A percentile compares a stretch with the other conserved stretches of the same genome.
phyloP scores from a whole-genome alignment of 2,329 filamentous ascomycete genomes.

The Xylariaceae sp. region DNA sequence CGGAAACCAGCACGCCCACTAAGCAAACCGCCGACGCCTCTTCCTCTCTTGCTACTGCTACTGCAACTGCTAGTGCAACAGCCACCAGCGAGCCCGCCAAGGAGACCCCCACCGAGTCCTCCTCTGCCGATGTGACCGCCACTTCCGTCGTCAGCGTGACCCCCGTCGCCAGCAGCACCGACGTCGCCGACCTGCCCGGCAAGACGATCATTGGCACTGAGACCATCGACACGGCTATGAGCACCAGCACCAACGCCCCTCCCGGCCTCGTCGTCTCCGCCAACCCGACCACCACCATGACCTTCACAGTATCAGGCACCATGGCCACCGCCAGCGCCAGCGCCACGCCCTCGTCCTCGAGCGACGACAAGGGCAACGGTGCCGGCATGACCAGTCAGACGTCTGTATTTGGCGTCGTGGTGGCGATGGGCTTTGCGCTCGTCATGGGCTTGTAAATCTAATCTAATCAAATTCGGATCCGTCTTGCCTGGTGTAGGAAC shows the following conservation, averaged over 20 bases:
- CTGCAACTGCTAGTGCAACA: too few relatives aligned
- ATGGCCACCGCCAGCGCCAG: background rate
- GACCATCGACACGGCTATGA: constrained; percentile 1
- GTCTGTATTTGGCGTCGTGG: constrained; percentile 25
- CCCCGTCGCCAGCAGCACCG: too few relatives aligned
- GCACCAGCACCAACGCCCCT: constrained; percentile 1
- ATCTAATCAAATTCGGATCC: background rate
- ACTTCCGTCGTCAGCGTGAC: too few relatives aligned
- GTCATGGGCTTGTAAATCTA: constrained; percentile 23
- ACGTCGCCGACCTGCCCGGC: too few relatives aligned
- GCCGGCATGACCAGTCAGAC: constrained; percentile 16
- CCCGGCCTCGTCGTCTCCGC: background rate
- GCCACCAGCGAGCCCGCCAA: too few relatives aligned
- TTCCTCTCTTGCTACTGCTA: background rate
- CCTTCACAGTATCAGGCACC: constrained; percentile 5
- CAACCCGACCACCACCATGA: background rate
- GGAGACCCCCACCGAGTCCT: too few relatives aligned
- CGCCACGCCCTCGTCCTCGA: background rate
- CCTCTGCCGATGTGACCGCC: too few relatives aligned
- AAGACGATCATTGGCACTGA: constrained; percentile 5
- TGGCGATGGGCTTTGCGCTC: constrained; percentile 26
- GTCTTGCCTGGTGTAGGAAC: too few relatives aligned
- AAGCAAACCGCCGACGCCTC: background rate
- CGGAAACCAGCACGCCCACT: background rate
- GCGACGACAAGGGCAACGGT: constrained; percentile 10